These are phyloP conservation scores for Fonsecaea pedrosoi DNA, from an alignment of 2,329 filamentous ascomycete species.

Conservation along the genomic window DNA sequence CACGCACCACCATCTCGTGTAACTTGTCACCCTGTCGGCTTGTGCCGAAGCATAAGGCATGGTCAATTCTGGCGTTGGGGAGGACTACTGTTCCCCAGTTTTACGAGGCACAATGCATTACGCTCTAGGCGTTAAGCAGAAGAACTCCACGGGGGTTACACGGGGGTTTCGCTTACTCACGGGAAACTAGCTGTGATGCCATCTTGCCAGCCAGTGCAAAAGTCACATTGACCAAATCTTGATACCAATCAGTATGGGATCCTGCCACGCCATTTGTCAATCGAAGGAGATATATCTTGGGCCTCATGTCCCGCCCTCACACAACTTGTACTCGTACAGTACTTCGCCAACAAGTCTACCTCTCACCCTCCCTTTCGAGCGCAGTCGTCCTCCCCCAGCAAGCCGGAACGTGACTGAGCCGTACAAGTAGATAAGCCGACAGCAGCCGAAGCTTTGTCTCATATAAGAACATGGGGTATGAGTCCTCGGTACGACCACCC, in stretches of 20 bases:
- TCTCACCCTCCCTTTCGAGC: neutral
- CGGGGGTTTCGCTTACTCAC: constrained; percentile 16
- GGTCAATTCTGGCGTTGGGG: constrained; percentile 2
- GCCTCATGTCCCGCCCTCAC: neutral
- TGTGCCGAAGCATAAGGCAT: constrained; percentile 9
- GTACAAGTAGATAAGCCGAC: constrained; percentile 9
- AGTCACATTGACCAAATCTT: neutral
- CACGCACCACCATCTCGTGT: constrained; percentile 17
- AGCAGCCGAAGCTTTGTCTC: constrained; percentile 16
- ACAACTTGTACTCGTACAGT: neutral
- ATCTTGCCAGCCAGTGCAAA: neutral
- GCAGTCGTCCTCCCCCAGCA: neutral
- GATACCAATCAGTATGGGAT: neutral
- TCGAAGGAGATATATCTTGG: constrained; percentile 11
- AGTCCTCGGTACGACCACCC: neutral
- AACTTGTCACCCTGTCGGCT: constrained; percentile 9
- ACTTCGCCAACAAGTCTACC: neutral
- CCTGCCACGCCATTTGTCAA: constrained; percentile 13
- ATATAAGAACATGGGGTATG: neutral
- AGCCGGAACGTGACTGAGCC: neutral
- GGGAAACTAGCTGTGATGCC: neutral
- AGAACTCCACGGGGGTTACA: constrained; percentile 1
- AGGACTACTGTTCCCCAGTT: constrained; percentile 3
- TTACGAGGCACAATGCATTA: constrained; percentile 8
- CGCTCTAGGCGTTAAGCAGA: neutral